Evolutionary conservation across 2,329 filamentous ascomycete genomes (phyloP), one percentile per base, ranked within the genome.

Genomic region (Ophiostoma novo-ulmi): DNA sequence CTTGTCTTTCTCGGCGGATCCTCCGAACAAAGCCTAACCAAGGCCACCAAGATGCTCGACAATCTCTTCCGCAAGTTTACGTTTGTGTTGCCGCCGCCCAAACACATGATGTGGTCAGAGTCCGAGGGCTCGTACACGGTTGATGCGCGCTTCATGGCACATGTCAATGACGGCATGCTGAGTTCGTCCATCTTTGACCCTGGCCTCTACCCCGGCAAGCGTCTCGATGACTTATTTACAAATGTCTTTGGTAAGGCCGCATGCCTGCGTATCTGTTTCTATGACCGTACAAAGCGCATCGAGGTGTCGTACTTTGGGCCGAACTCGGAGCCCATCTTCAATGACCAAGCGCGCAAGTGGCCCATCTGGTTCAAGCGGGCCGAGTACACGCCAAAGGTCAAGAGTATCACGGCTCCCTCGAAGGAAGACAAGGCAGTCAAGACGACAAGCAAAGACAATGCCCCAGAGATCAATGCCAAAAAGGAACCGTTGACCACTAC

Each of bases 101-200:
- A 74, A 61, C 76, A 78, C 69, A 7, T 77, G 1, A 17, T 77
- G n/a, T 76, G 76, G 48, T 61, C 74, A 17, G 77, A 78, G 61
- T 65, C 71, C n/a, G 73, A 76, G 13, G 63, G 69, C 10, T 64
- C 69, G 2, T 73, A 69, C 52, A 36, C 69, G 11, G 75, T 77
- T 2, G 78, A 79, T 36, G 72, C 74, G 5, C 76, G 77, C 5
- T 76, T 75, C 70, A 74, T 76, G 70, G 73, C 74, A 14, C 76
- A 77, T 67, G 76, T 79, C 69, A 75, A 78, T 44, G 75, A 74
- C 0, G 69, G 44, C 52, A 73, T 79, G 41, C 71, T 75, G 2
- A 74, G 72, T 0, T 77, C 77, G 14, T 77, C 77, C 26, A 74
- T 79, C 17, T 69, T 79, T 14, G 77, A 79, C 67, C 74, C 75